Base-by-base conservation (phyloP, 2,329 filamentous ascomycete genomes). In the Hysterium pulicare region DNA sequence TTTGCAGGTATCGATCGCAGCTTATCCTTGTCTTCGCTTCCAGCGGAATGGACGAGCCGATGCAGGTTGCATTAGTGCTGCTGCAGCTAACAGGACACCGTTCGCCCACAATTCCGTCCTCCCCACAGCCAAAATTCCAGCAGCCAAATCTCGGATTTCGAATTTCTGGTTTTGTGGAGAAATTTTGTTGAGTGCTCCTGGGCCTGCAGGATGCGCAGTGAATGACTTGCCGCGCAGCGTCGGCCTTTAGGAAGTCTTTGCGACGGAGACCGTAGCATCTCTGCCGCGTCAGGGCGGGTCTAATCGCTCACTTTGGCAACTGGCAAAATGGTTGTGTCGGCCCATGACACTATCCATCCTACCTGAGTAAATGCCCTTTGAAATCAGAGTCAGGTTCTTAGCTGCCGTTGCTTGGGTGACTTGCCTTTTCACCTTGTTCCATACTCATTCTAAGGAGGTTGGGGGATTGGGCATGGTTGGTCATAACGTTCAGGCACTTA, bases 41-140 rank as follows among this genome's bases (percentile, higher is more conserved):
- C 61, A 60, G 51, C 42, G 55, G 58, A 48, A 47, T 61, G 60
- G 61, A 51, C 51, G n/a, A 55, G 53, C 58, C 61, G 60, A 55
- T 59, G 60, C 49, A 59, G 53, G 53, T 50, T 58, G 54, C 56
- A 60, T 58, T 62, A 63, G 62, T 53, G 61, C 45, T n/a, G 44
- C 49, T 53, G 46, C 34, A 42, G 43, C 53, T 48, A 48, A 45
- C 46, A 44, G 44, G 41, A 57, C 55, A 55, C 47, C 55, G 55
- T 59, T 61, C 51, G 51, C 46, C 55, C 57, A 59, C 59, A 48
- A 40, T 62, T 59, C 62, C 61, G 58, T 52, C 31, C 59, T 67
- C 62, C 62, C 62, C 64, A 61, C 59, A 62, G 62, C 60, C 55
- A 54, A 55, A 55, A 45, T 50, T 51, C 49, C 20, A 33, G 51